phyloP scores from a whole-genome alignment of 306 rosid species.

The Prinsepia uniflora region DNA sequence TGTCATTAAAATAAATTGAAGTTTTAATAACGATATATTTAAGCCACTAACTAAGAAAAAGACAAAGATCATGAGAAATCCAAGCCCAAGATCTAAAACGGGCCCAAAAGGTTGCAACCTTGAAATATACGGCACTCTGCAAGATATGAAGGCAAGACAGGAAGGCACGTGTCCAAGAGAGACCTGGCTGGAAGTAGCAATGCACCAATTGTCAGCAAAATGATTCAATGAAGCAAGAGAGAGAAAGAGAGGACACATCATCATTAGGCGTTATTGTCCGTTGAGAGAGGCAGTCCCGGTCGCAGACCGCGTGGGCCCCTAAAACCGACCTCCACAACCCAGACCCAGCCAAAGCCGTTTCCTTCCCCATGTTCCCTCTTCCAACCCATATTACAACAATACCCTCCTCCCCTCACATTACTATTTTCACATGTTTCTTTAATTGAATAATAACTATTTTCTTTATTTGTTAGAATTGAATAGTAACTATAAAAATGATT shows the following conservation, averaged over 20 bases:
- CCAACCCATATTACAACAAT: background rate
- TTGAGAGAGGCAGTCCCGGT: constrained; percentile 41
- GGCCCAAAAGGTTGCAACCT: background rate
- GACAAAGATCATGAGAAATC: background rate
- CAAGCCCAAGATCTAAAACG: background rate
- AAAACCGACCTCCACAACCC: background rate
- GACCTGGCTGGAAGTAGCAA: background rate
- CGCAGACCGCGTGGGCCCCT: constrained; percentile 60
- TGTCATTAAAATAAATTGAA: no score
- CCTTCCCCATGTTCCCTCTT: background rate
- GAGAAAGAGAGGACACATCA: constrained; percentile 10
- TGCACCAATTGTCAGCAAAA: background rate
- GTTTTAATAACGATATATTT: no score
- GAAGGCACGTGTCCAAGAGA: background rate
- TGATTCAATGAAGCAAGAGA: no score
- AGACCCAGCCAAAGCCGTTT: constrained; percentile 10
- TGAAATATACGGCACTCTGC: background rate
- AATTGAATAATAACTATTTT: no score
- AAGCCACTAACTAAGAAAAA: background rate
- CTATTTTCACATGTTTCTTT: background rate
- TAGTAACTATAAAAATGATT: no score
- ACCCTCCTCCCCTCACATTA: background rate
- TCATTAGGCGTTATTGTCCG: background rate
- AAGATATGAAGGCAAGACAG: background rate
- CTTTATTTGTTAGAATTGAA: no score